Conservation (phyloP, 805 yeast genomes). For the Pichia heedii region DNA sequence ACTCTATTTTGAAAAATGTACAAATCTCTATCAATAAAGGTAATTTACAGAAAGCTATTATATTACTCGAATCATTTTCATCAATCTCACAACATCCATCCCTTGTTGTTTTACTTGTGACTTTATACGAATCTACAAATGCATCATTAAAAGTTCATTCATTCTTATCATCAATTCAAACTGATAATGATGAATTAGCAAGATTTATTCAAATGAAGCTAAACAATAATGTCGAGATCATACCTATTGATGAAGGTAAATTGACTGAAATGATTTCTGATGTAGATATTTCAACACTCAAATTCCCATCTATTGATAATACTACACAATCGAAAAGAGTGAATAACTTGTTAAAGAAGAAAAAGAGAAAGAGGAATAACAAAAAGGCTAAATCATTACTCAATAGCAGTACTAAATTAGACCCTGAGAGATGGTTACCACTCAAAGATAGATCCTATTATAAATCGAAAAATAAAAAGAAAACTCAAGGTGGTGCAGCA, state of each 20-base stretch:
- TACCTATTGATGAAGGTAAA: constrained; percentile 9
- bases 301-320: constrained; percentile 7
- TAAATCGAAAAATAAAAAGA: constrained; percentile 67
- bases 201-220: constrained; percentile 8
- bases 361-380: constrained; percentile 22
- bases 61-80: constrained; percentile 27
- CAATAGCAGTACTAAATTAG: constrained; percentile 27
- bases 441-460: constrained; percentile 76
- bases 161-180: constrained; percentile 28
- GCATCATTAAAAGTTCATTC: background rate
- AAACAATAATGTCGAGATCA: background rate
- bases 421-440: constrained; percentile 88
- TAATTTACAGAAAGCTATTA: constrained; percentile 28
- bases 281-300: constrained; percentile 26
- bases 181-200: constrained; percentile 25
- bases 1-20: constrained; percentile 23
- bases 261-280: constrained; percentile 21
- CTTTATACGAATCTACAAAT: constrained; percentile 40
- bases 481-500: constrained; percentile 57
- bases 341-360: constrained; percentile 7
- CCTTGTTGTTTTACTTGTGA: constrained; percentile 39
- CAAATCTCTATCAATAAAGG: constrained; percentile 26
- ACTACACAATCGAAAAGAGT: background rate
- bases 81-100: constrained; percentile 30
- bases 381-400: constrained; percentile 21